Base-by-base conservation (phyloP, 495 filamentous ascomycete genomes). In the Aspergillus conjunctus region DNA sequence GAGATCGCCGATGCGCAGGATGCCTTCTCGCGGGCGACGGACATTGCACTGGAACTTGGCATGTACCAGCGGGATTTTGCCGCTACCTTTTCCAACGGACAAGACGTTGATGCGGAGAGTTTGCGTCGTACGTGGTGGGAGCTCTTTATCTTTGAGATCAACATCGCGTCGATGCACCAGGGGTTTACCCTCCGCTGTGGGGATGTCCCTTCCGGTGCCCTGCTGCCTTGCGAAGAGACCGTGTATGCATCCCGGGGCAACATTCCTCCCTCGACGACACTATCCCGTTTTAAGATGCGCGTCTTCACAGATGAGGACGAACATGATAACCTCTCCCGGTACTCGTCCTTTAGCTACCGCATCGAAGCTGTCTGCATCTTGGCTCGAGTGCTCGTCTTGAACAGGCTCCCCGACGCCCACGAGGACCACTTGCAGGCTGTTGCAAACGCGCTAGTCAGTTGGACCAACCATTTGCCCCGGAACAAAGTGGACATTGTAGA, bases 41-140 rank as follows among this genome's bases (percentile, higher is more conserved):
- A 75, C 17, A 66, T 76, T 20, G 75, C 74, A 11, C 58, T 77
- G 26, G 69, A 74, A 48, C 60, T 79, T 9, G 73, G 75, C 0
- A 76, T 79, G 72, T 71, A 77, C 51, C 61, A 65, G 1, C 51
- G 60, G 43, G 71, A 69, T 5, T 79, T 77, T 48, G 72, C 73
- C 11, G 33, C 67, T 4, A 66, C 71, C 6, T 37, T 56, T 3
- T 57, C 66, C 14, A 33, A 64, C 7, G 66, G 69, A 37, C 60
- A 56, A 26, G 71, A 70, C 3, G 59, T 73, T 6, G 72, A 77
- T 52, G 73, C 76, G 1, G 76, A 79, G 55, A 76, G 73, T 43
- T 58, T 76, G 52, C 64, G 74, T 54, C 64, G 76, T 34, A 79
- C 76, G 14, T 79, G 74, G 74, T 79, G 76, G 76, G 74, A 77